Evolutionary conservation across 2,329 filamentous ascomycete species (phyloP).

Genomic region (Purpureocillium takamizusanense): DNA sequence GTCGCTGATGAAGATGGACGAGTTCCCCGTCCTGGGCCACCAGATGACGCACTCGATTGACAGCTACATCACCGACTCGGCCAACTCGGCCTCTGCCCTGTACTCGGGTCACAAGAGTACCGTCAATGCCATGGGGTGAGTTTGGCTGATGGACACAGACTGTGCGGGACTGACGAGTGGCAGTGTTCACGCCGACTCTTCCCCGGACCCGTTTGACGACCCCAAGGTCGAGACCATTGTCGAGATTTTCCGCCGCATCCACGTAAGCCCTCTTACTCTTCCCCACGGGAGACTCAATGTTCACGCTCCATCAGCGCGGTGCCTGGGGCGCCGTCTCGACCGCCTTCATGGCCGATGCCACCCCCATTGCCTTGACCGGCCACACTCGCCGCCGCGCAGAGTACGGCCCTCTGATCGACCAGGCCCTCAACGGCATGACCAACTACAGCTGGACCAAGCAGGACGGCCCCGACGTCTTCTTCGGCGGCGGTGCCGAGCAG

Average conservation of each 20-base stretch:
- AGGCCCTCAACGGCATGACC: slow-evolving; percentile 63
- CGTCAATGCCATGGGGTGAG: slow-evolving; percentile 66
- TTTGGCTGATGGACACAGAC: no score
- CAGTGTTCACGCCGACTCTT: slow-evolving; percentile 68
- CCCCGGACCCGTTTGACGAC: slow-evolving; percentile 64
- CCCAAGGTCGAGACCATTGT: slow-evolving; percentile 81
- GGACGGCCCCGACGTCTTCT: slow-evolving; percentile 69
- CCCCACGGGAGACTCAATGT: background rate
- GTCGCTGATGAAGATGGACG: slow-evolving; percentile 65
- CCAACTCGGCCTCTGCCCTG: slow-evolving; percentile 74
- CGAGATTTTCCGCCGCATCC: slow-evolving; percentile 65
- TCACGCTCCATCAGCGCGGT: slow-evolving; percentile 31
- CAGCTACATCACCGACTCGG: slow-evolving; percentile 77
- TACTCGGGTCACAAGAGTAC: slow-evolving; percentile 79
- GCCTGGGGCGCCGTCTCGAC: slow-evolving; percentile 64
- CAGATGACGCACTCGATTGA: slow-evolving; percentile 87
- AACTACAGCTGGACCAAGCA: slow-evolving; percentile 78
- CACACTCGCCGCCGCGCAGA: slow-evolving; percentile 63
- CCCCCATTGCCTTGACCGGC: slow-evolving; percentile 63
- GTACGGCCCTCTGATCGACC: slow-evolving; percentile 66
- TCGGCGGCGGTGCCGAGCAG: slow-evolving; percentile 75
- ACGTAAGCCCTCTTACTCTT: slow-evolving; percentile 32
- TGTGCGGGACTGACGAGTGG: background rate
- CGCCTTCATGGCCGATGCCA: slow-evolving; percentile 75
- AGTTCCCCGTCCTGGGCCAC: slow-evolving; percentile 78